These are phyloP conservation scores for Didymella segeticola DNA, from an alignment of 2,329 filamentous ascomycete species.

Conservation along the genomic window DNA sequence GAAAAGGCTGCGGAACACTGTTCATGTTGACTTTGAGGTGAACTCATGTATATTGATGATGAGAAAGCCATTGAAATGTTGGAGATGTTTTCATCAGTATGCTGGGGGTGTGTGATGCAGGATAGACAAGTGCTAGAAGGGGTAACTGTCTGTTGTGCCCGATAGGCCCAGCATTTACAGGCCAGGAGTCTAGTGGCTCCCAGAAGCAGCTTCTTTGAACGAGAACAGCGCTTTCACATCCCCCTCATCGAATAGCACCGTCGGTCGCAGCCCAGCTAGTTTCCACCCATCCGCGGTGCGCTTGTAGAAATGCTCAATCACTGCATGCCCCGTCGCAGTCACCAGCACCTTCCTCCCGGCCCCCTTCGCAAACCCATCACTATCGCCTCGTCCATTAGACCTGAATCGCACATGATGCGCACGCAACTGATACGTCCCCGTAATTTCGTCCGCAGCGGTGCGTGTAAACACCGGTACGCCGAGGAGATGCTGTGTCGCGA, in stretches of 20 bases:
- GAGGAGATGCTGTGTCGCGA: conserved; percentile 5
- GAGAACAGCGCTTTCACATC: neutral
- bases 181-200: too few relatives aligned
- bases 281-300: neutral
- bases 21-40: too few relatives aligned
- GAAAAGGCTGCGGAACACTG: too few relatives aligned
- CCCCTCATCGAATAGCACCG: neutral
- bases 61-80: too few relatives aligned
- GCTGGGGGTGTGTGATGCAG: too few relatives aligned
- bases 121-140: too few relatives aligned
- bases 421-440: neutral
- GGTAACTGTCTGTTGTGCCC: too few relatives aligned
- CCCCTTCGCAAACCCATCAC: neutral
- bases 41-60: too few relatives aligned
- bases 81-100: too few relatives aligned
- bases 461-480: neutral
- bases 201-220: neutral
- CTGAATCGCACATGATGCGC: neutral
- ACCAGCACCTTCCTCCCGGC: neutral
- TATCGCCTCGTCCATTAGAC: neutral
- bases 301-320: neutral
- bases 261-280: neutral
- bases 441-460: neutral
- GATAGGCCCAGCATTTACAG: too few relatives aligned
- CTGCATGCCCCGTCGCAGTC: neutral